phyloP scores from a whole-genome alignment of 2,329 filamentous ascomycete species.

The Dryadomyces quercivorus region DNA sequence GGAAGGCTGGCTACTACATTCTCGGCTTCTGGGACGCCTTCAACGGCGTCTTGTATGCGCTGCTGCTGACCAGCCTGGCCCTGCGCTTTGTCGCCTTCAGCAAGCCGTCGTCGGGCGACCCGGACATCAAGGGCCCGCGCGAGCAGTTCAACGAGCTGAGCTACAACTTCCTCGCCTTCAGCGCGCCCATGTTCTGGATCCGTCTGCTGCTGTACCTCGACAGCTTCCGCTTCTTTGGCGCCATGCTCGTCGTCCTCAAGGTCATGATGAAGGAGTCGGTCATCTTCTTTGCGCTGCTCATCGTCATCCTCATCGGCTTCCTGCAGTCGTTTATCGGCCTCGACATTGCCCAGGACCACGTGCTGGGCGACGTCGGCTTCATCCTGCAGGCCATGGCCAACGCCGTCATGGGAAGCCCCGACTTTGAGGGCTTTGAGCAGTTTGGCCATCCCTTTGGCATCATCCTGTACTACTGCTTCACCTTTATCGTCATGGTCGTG shows the following conservation, averaged over 20 bases:
- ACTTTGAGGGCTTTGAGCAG: conserved; percentile 77
- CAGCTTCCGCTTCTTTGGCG: conserved; percentile 88
- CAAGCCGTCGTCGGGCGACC: conserved; percentile 28
- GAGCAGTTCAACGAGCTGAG: conserved; percentile 62
- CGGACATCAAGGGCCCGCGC: conserved; percentile 30
- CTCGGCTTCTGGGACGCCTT: conserved; percentile 96
- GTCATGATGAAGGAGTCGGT: conserved; percentile 89
- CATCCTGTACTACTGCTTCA: conserved; percentile 94
- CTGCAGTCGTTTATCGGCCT: conserved; percentile 90
- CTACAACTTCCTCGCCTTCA: conserved; percentile 90
- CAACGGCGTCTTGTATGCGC: conserved; percentile 69
- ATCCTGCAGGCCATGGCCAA: conserved; percentile 78
- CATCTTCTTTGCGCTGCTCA: conserved; percentile 88
- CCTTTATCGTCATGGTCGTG: conserved; percentile 79
- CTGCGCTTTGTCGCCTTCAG: conserved; percentile 67
- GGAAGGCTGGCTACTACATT: conserved; percentile 86
- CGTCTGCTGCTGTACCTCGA: conserved; percentile 87
- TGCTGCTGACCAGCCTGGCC: conserved; percentile 68
- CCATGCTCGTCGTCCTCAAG: conserved; percentile 94
- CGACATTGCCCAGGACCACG: conserved; percentile 66
- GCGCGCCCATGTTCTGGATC: conserved; percentile 94
- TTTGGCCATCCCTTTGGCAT: conserved; percentile 90
- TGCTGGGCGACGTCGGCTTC: conserved; percentile 56
- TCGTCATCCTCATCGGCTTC: conserved; percentile 76
- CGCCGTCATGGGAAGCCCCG: conserved; percentile 80